Percentiles rank a stretch among this genome's conserved stretches.
These are phyloP conservation scores for Cytidiella melzeri DNA, from an alignment of 768 basidiomycete species.

Conservation along the genomic window DNA sequence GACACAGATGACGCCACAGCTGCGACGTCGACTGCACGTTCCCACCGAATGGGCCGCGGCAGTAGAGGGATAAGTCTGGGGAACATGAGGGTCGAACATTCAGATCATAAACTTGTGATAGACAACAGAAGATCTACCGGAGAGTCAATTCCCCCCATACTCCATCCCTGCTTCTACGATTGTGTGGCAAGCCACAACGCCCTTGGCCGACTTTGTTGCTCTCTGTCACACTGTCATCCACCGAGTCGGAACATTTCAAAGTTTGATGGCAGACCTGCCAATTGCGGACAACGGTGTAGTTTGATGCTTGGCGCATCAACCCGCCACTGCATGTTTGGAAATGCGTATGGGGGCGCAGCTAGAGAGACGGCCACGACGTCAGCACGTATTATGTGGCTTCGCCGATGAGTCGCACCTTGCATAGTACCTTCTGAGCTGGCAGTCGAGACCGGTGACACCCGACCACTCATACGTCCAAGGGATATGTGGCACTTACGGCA, in stretches of 20 bases:
- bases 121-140: neutral
- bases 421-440: neutral
- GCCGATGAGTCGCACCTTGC: neutral
- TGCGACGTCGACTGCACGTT: neutral
- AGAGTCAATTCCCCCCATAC: neutral
- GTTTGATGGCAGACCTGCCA: neutral
- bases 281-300: neutral
- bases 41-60: neutral
- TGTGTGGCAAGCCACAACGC: no score
- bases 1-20: neutral
- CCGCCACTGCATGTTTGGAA: no score
- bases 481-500: neutral
- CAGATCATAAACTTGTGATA: no score
- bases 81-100: neutral
- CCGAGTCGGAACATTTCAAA: neutral
- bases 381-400: neutral
- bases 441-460: neutral
- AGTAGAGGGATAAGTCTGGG: neutral
- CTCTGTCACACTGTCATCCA: no score
- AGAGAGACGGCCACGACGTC: no score
- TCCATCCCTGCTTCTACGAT: neutral
- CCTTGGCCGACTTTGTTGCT: no score
- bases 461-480: neutral
- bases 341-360: no score
- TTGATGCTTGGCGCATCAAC: no score